Percentiles rank a stretch among this genome's conserved stretches.
These are phyloP conservation scores for Suillus sp. DNA, from an alignment of 768 basidiomycete genomes.

Conservation along the genomic window DNA sequence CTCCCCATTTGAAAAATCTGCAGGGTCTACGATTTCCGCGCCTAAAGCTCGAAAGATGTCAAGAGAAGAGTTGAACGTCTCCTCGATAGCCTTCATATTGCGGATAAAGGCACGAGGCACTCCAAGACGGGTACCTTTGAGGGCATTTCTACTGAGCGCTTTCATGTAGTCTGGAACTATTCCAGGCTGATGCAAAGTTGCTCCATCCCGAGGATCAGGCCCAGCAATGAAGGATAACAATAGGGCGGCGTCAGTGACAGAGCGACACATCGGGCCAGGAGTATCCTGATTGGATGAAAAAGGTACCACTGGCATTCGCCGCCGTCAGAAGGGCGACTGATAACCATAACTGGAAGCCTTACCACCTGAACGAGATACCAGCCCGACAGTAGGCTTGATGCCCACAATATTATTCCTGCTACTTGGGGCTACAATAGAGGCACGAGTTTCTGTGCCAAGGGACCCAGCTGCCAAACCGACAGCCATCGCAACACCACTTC, in stretches of 20 bases:
- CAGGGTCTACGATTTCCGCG: conserved; percentile 53
- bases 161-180: conserved; percentile 55
- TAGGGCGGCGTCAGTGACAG: conserved; percentile 55
- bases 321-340: neutral
- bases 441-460: conserved; percentile 48
- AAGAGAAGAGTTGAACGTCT: conserved; percentile 43
- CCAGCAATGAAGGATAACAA: conserved; percentile 57
- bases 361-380: conserved; percentile 42
- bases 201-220: conserved; percentile 52
- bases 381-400: conserved; percentile 42
- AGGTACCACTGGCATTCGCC: conserved; percentile 49
- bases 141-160: conserved; percentile 49
- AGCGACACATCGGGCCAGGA: conserved; percentile 57
- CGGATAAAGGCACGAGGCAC: conserved; percentile 45
- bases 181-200: conserved; percentile 51
- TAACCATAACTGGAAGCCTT: neutral
- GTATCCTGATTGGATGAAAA: conserved; percentile 61
- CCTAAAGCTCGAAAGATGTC: conserved; percentile 41
- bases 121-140: conserved; percentile 55
- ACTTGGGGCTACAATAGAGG: conserved; percentile 43
- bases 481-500: conserved; percentile 45
- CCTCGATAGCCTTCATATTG: conserved; percentile 24
- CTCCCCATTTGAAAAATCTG: conserved; percentile 46
- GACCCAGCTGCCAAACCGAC: conserved; percentile 41
- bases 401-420: conserved; percentile 41